These are phyloP conservation scores for Saprolegnia diclina DNA, from an alignment of 352 stramenopile genomes.

Conservation along the genomic window DNA sequence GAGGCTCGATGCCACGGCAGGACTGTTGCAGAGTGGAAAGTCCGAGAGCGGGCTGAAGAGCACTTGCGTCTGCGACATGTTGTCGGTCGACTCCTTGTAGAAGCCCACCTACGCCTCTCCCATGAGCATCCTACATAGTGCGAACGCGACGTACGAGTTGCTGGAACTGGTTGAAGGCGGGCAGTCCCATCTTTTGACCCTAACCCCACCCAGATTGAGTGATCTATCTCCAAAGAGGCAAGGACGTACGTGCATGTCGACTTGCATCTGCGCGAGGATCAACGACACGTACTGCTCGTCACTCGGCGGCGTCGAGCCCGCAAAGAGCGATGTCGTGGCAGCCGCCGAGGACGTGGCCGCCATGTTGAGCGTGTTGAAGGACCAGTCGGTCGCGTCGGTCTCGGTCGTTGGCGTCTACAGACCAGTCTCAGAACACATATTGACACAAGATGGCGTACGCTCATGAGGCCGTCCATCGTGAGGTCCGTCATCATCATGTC, in stretches of 20 bases:
- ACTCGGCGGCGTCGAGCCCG: slow-evolving; percentile 1
- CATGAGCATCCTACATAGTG: slow-evolving; percentile 5
- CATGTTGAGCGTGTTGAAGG: slow-evolving; percentile 18
- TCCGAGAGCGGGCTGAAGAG: slow-evolving; percentile 65
- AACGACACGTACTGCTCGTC: slow-evolving; percentile 10
- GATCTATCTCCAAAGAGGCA: neutral
- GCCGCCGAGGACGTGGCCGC: neutral
- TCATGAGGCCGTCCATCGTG: slow-evolving; percentile 16
- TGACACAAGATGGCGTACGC: neutral
- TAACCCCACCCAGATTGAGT: too few species aligned
- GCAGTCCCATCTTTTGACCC: slow-evolving; percentile 63
- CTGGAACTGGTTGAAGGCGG: slow-evolving; percentile 79
- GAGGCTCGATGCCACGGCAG: slow-evolving; percentile 54
- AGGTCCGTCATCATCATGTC: slow-evolving; percentile 22
- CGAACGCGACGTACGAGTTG: slow-evolving; percentile 53
- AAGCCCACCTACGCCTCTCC: slow-evolving; percentile 52
- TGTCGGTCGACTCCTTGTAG: slow-evolving; percentile 66
- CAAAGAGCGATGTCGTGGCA: neutral
- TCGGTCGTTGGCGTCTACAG: neutral
- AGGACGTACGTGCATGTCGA: neutral
- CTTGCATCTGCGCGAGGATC: slow-evolving; percentile 16
- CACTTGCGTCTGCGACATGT: slow-evolving; percentile 61
- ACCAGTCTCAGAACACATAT: neutral
- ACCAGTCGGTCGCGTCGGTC: slow-evolving; percentile 3
- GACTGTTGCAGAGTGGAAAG: slow-evolving; percentile 50